Evolutionary conservation across 75 land plant genomes (phyloP).

Genomic region (Isoetes taiwanensis): DNA sequence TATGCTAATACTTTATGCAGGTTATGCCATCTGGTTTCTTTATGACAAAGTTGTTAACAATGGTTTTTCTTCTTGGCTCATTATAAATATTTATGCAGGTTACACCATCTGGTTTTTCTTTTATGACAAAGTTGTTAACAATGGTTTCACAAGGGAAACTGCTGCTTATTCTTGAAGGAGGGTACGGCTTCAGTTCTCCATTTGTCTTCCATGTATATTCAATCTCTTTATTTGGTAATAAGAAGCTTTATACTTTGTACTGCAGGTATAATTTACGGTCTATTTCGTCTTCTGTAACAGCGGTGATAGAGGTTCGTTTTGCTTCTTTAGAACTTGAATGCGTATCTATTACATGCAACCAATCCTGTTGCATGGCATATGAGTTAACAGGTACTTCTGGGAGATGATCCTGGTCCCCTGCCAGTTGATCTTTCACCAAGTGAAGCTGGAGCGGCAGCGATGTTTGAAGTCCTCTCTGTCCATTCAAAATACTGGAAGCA

Average conservation of each 20-base stretch:
- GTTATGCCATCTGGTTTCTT: not conserved
- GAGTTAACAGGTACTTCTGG: slow-evolving; percentile 80
- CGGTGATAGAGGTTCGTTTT: slow-evolving; percentile 89
- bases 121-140: slow-evolving; percentile 64
- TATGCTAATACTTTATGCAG: not conserved
- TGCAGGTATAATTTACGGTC: slow-evolving; percentile 87
- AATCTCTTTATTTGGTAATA: not conserved
- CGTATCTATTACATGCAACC: too few species aligned
- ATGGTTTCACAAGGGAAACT: slow-evolving; percentile 51
- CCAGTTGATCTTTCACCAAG: slow-evolving; percentile 30
- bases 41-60: not conserved
- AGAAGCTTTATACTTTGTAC: not conserved
- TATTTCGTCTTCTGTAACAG: slow-evolving; percentile 82
- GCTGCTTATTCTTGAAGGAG: slow-evolving; percentile 92
- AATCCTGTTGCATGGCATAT: too few species aligned
- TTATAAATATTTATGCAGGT: slow-evolving; percentile 30
- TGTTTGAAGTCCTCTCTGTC: slow-evolving; percentile 49
- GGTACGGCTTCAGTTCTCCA: slow-evolving; percentile 31
- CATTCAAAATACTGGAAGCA: slow-evolving; percentile 70
- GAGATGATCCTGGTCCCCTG: slow-evolving; percentile 34
- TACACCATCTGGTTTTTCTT: slow-evolving; percentile 81
- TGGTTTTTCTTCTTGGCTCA: not conserved
- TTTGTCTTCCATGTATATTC: not conserved
- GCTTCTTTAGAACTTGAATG: too few species aligned
- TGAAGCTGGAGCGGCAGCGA: slow-evolving; percentile 38